Base-by-base conservation (phyloP, 352 stramenopile genomes). In the Thalassiosira hispida region DNA sequence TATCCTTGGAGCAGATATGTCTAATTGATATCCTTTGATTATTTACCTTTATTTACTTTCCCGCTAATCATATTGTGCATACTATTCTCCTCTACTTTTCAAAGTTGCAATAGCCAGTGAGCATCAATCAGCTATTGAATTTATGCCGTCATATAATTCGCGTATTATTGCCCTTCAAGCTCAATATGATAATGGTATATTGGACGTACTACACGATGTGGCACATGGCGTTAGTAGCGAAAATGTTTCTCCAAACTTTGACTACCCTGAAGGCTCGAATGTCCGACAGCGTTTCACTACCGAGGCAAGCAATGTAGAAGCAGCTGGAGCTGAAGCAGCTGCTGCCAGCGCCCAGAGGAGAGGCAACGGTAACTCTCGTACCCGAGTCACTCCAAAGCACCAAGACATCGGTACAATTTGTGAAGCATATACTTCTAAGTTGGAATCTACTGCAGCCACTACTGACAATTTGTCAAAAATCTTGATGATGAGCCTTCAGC, bases 211-310 rank as follows among this genome's bases (percentile, higher is more conserved):
- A 27, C 14, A 56, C 47, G 18, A n/a, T n/a, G n/a, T n/a, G n/a
- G n/a, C n/a, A n/a, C n/a, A n/a, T n/a, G n/a, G n/a, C n/a, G n/a
- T n/a, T n/a, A n/a, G n/a, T n/a, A n/a, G n/a, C n/a, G n/a, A n/a
- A n/a, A n/a, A n/a, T n/a, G n/a, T n/a, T n/a, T n/a, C 47, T 14
- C 47, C 23, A 56, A 25, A 56, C 47, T 56, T 56, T 25, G 18
- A 56, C 8, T 56, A 56, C 47, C 47, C 47, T 56, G 5, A 12
- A 29, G 47, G 47, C 14, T 56, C n/a, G 11, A 56, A 25, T 42
- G 33, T 42, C 33, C 33, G 33, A 5, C 5, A 42, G 5, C 33
- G 33, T 11, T 42, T 11, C 33, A 42, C 5, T 42, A 11, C 11
- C 11, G 33, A 42, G 33, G 33, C 33, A 42, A 42, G 33, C 33